These are phyloP conservation scores for Pleomassaria siparia DNA, from an alignment of 2,329 filamentous ascomycete species.

Conservation along the genomic window DNA sequence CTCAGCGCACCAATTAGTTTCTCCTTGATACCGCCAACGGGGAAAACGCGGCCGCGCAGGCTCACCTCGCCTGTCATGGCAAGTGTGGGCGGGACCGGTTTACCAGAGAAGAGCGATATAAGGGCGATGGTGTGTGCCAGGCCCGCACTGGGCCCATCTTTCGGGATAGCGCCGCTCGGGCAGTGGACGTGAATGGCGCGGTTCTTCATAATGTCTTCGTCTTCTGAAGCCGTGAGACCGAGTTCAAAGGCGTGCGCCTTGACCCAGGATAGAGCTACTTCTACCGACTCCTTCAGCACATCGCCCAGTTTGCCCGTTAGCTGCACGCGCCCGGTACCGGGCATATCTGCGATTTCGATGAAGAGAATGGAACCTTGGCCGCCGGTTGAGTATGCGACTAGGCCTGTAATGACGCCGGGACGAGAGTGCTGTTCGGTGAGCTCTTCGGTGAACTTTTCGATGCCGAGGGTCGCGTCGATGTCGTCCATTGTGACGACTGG, in stretches of 20 bases:
- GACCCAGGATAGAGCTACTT: slow-evolving; percentile 95
- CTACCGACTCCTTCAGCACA: slow-evolving; percentile 94
- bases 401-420: slow-evolving; percentile 90
- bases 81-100: slow-evolving; percentile 83
- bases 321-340: slow-evolving; percentile 86
- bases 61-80: slow-evolving; percentile 89
- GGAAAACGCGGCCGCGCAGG: slow-evolving; percentile 84
- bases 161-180: slow-evolving; percentile 90
- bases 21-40: slow-evolving; percentile 97
- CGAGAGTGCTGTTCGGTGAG: slow-evolving; percentile 81
- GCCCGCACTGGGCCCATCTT: slow-evolving; percentile 82
- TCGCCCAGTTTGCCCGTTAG: slow-evolving; percentile 95
- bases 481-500: slow-evolving; percentile 74
- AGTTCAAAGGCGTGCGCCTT: slow-evolving; percentile 93
- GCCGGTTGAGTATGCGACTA: slow-evolving; percentile 91
- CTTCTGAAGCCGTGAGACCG: slow-evolving; percentile 75
- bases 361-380: slow-evolving; percentile 96
- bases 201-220: slow-evolving; percentile 93
- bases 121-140: slow-evolving; percentile 93
- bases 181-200: slow-evolving; percentile 95
- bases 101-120: slow-evolving; percentile 84
- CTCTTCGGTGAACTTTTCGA: slow-evolving; percentile 93
- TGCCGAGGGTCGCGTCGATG: slow-evolving; percentile 86
- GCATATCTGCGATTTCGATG: slow-evolving; percentile 98
- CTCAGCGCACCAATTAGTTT: slow-evolving; percentile 93